A percentile compares a stretch with the other conserved stretches of the same genome.
Evolutionary conservation across 192 early-diverging fungal genomes (phyloP).

Genomic region (Entrophospora sp.): DNA sequence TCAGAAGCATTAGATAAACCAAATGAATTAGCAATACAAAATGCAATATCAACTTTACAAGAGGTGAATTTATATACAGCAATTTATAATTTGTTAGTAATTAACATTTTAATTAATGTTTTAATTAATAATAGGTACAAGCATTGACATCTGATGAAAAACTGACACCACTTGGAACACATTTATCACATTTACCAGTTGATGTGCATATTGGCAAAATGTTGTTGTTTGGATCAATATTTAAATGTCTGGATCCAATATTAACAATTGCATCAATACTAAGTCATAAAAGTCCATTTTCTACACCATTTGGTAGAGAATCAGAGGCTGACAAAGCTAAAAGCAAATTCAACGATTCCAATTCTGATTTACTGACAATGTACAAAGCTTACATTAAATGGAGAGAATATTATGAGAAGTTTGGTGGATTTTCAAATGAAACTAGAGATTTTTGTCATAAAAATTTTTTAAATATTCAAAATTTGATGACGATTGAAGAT

Average conservation of each 20-base stretch:
- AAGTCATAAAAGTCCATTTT: conserved; percentile 48
- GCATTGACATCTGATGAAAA: conserved; percentile 43
- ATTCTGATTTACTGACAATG: conserved; percentile 44
- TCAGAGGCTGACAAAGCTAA: conserved; percentile 38
- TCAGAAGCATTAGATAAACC: conserved; percentile 63
- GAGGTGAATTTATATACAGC: conserved; percentile 41
- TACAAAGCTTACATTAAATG: conserved; percentile 45
- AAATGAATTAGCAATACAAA: conserved; percentile 40
- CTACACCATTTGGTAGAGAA: conserved; percentile 45
- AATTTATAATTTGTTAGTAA: too few species aligned
- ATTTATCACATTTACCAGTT: conserved; percentile 60
- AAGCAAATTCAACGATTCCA: conserved; percentile 28
- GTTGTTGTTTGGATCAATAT: conserved; percentile 68
- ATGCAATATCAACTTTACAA: conserved; percentile 52
- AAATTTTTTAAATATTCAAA: conserved; percentile 44
- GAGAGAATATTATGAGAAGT: conserved; percentile 27
- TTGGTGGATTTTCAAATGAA: conserved; percentile 16
- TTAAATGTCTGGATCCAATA: conserved; percentile 66
- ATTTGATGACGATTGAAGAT: conserved; percentile 46
- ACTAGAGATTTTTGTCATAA: conserved; percentile 36
- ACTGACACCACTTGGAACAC: conserved; percentile 64
- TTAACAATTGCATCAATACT: conserved; percentile 65
- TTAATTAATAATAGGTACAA: conserved; percentile 1
- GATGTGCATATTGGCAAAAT: conserved; percentile 79
- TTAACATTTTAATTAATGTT: too few species aligned